phyloP scores from a whole-genome alignment of 75 land plant species.

The Cryptomeria japonica region DNA sequence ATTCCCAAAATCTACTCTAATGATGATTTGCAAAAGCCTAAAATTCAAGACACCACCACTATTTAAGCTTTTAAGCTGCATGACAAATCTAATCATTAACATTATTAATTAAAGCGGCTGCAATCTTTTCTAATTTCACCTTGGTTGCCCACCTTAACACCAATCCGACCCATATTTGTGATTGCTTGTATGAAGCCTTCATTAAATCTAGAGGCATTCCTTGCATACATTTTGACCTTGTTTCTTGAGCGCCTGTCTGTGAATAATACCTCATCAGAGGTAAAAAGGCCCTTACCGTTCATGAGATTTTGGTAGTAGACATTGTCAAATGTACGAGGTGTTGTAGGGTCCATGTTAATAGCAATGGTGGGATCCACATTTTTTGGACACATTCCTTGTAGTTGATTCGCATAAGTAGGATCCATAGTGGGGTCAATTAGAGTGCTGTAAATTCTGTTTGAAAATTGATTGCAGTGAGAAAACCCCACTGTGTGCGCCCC shows the following conservation, averaged over 20 bases:
- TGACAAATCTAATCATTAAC: too few species aligned
- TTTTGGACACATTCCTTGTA: constrained; percentile 46
- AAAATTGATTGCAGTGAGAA: constrained; percentile 48
- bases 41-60: too few species aligned
- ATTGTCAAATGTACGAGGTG: constrained; percentile 69
- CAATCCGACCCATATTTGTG: constrained; percentile 48
- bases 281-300: constrained; percentile 53
- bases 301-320: constrained; percentile 57
- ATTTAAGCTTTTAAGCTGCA: not conserved
- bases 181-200: constrained; percentile 40
- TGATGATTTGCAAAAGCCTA: too few species aligned
- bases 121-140: constrained; percentile 72
- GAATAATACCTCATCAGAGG: constrained; percentile 60
- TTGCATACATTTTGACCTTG: constrained; percentile 45
- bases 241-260: constrained; percentile 38
- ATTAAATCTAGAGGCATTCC: constrained; percentile 25
- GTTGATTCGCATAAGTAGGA: constrained; percentile 39
- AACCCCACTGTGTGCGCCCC: constrained; percentile 61
- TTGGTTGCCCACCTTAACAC: constrained; percentile 51
- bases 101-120: constrained; percentile 34
- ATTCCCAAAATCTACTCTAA: too few species aligned
- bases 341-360: constrained; percentile 51
- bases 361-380: constrained; percentile 61
- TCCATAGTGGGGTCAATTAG: constrained; percentile 62
- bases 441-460: constrained; percentile 34